Conservation (phyloP, 2,329 filamentous ascomycete species). For the Talaromyces atroroseus region DNA sequence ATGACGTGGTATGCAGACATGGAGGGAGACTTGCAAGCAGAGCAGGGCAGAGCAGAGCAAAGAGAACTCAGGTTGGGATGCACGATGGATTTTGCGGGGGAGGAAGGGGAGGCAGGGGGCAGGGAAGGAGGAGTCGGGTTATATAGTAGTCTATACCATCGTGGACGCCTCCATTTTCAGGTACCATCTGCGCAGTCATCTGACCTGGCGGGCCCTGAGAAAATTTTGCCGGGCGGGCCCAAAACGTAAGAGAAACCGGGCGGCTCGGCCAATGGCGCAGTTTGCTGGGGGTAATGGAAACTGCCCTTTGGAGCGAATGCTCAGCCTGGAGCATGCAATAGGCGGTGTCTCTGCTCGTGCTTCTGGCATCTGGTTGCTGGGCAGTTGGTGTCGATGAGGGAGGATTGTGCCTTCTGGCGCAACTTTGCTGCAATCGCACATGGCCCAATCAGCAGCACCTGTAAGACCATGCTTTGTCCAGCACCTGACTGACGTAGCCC, state of each 20-base stretch:
- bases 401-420: neutral
- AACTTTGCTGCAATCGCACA: neutral
- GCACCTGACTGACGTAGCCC: no score
- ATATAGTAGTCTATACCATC: constrained; percentile 12
- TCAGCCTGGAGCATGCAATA: neutral
- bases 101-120: neutral
- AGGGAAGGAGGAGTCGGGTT: neutral
- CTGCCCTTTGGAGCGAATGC: neutral
- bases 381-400: no score
- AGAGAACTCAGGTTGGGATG: neutral
- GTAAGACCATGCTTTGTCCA: neutral
- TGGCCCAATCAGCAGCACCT: neutral
- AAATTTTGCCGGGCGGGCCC: constrained; percentile 11
- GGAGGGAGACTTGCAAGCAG: constrained; percentile 24
- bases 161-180: neutral
- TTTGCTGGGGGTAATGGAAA: constrained; percentile 32
- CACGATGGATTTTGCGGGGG: neutral
- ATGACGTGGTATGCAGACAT: constrained; percentile 48
- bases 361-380: neutral
- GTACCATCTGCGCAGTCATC: constrained; percentile 24
- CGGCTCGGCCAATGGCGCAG: constrained; percentile 24
- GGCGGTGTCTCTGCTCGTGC: neutral
- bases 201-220: constrained; percentile 22
- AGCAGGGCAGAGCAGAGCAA: neutral
- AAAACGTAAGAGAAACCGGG: constrained; percentile 36